Evolutionary conservation across 495 filamentous ascomycete genomes (phyloP).

Genomic region (Penicillium silybi): DNA sequence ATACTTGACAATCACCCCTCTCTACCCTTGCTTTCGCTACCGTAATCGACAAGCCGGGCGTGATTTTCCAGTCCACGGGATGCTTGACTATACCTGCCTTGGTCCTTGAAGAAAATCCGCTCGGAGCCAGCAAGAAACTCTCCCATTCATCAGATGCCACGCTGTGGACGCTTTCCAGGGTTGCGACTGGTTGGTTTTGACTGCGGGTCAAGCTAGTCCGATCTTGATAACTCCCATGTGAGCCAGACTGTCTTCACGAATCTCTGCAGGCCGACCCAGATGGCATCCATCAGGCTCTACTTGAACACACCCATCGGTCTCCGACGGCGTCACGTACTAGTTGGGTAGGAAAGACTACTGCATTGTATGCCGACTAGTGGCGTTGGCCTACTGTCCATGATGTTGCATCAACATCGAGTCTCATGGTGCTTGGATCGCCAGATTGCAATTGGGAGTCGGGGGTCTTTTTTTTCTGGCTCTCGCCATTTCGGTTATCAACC

Average conservation of each 20-base stretch:
- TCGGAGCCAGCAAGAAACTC: neutral
- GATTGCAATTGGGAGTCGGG: neutral
- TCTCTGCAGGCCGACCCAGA: slow-evolving; percentile 1
- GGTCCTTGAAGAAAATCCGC: neutral
- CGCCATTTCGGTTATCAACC: neutral
- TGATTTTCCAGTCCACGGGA: neutral
- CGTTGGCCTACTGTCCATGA: neutral
- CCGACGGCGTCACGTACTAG: slow-evolving; percentile 13
- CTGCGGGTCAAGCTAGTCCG: neutral
- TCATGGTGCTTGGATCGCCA: neutral
- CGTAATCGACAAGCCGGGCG: neutral
- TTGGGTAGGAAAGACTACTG: neutral
- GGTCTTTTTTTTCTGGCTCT: neutral
- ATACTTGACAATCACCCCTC: neutral
- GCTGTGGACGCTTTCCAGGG: neutral
- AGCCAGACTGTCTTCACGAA: slow-evolving; percentile 1
- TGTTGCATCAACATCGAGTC: slow-evolving; percentile 12
- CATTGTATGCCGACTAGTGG: neutral
- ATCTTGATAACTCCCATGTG: slow-evolving; percentile 3
- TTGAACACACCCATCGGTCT: slow-evolving; percentile 8
- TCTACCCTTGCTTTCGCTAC: neutral
- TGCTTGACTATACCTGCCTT: neutral
- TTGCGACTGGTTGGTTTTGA: neutral
- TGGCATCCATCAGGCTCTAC: neutral
- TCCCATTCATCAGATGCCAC: neutral